Base-by-base conservation (phyloP, 2,329 filamentous ascomycete genomes). In the Cladophialophora bantiana region DNA sequence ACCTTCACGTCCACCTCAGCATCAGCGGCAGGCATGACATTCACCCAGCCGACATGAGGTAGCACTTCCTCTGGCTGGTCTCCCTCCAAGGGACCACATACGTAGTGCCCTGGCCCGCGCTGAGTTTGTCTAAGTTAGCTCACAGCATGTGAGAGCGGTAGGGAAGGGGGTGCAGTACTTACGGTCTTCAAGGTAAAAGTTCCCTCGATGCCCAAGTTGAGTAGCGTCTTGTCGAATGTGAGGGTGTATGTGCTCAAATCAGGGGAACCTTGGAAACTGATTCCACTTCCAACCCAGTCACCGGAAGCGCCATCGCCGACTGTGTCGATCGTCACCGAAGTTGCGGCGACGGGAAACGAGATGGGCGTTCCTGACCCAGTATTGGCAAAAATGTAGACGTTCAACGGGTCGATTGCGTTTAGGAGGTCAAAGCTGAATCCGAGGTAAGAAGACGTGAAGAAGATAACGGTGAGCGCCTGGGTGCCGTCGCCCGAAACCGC, bases 1-100 rank as follows among this genome's bases (percentile, higher is more conserved):
- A 78, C 72, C 0, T 38, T 66, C 58, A 78, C 55, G 38, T 78
- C 73, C 1, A 78, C 77, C 1, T 40, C 67, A 0, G 70, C 77
- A 20, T 71, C 64, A 0, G 77, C 76, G 62, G 78, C 78, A 2
- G 79, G 77, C 4, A 80, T 67, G 2, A 77, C 72, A 69, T 76
- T 79, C 3, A 75, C 73, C 79, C 80, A 81, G 5, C 79, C 79
- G 7, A 81, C 71, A 54, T 78, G 69, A 13, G 78, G 77, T 7
- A 71, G 62, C 15, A 78, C 63, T 54, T 71, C 50, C 68, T 76
- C 69, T 13, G 57, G 59, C 34, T 70, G 65, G 10, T 69, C 71
- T 10, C 68, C 61, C 15, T 56, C 45, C 4, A 64, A 67, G 15
- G 70, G 65, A 10, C 71, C 67, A 63, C 74, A 77, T 40, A 74